Conservation (phyloP, 768 basidiomycete species). For the Calocera viscosa region DNA sequence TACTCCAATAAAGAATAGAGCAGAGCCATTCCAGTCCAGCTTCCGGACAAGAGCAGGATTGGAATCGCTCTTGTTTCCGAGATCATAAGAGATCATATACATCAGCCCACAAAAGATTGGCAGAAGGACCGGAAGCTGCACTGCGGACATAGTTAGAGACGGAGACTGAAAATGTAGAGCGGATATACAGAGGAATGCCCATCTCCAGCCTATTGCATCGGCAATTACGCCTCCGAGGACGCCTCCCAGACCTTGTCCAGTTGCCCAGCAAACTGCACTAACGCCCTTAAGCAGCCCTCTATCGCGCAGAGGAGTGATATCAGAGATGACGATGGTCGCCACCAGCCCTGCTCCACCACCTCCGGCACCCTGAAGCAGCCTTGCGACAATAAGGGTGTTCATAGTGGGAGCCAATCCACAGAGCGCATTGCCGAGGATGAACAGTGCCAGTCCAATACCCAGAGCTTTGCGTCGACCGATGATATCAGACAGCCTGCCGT, state of each 20-base stretch:
- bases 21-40: background rate
- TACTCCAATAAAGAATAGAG: background rate
- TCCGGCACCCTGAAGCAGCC: background rate
- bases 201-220: background rate
- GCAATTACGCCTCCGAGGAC: background rate
- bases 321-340: background rate
- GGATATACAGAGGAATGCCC: background rate
- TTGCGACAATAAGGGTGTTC: background rate
- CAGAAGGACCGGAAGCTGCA: background rate
- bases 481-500: background rate
- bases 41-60: background rate
- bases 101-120: background rate
- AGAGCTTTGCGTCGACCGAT: background rate
- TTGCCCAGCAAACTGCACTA: background rate
- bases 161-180: background rate
- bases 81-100: background rate
- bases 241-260: background rate
- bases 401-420: background rate
- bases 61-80: background rate
- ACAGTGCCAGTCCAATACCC: background rate
- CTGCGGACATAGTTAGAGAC: background rate
- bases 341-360: background rate
- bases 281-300: background rate
- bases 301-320: background rate
- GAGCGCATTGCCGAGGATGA: background rate